phyloP scores from a whole-genome alignment of 352 stramenopile genomes.

The Plasmopara halstedii region DNA sequence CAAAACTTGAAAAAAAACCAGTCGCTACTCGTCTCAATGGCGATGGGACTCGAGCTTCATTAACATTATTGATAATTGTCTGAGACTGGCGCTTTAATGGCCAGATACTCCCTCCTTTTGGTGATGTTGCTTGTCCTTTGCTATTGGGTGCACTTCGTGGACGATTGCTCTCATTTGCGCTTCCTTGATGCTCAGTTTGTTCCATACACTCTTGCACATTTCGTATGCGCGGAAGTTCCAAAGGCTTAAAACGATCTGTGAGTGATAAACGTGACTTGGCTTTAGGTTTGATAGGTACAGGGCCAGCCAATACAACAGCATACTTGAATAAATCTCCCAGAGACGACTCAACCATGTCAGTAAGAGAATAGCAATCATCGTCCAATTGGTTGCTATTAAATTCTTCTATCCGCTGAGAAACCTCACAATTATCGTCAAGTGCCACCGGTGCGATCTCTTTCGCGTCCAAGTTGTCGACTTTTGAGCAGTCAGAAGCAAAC shows the following conservation, averaged over 20 bases:
- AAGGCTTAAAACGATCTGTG: conserved; percentile 29
- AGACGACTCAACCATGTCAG: conserved; percentile 37
- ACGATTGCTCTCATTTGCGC: conserved; percentile 4
- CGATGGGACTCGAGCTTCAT: conserved; percentile 19
- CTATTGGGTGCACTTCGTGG: conserved; percentile 7
- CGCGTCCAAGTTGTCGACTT: neutral
- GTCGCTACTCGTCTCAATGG: conserved; percentile 18
- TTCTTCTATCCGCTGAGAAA: conserved; percentile 5
- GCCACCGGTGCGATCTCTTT: neutral
- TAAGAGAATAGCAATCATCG: conserved; percentile 18
- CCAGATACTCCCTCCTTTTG: conserved; percentile 15
- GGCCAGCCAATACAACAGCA: conserved; percentile 51
- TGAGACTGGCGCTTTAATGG: conserved; percentile 20
- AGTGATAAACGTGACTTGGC: conserved; percentile 24
- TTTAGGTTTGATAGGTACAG: conserved; percentile 25
- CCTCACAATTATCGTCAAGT: neutral
- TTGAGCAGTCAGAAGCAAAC: too few species aligned
- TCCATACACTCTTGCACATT: conserved; percentile 34
- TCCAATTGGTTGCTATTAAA: conserved; percentile 25
- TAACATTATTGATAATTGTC: conserved; percentile 10
- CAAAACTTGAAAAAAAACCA: conserved; percentile 28
- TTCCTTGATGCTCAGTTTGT: conserved; percentile 10
- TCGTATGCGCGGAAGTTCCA: conserved; percentile 35
- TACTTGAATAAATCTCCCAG: conserved; percentile 65
- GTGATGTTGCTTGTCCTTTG: conserved; percentile 23